Evolutionary conservation across 495 filamentous ascomycete species (phyloP), one percentile per base, ranked within the genome.

Genomic region (Podospora fimiseda): DNA sequence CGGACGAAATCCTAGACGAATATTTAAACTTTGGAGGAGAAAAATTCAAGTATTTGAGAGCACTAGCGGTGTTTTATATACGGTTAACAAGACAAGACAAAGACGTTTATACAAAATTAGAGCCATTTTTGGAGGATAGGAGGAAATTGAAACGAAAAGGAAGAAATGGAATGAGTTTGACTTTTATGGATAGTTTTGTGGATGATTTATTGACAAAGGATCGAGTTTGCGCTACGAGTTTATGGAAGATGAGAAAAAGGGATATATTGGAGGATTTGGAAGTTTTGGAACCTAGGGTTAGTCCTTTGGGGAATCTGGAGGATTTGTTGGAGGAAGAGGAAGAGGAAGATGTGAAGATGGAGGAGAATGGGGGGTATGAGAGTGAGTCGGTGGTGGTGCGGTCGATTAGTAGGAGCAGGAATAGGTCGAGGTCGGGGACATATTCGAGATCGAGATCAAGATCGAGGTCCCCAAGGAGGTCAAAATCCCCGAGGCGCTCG

Each of bases 131-230:
- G 27, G 80, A 82, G 51, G 93, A 99, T 63, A 80, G 79, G 52
- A 75, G 93, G 48, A 99, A 96, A 70, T 59, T 99, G 65, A 80
- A 84, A 66, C 67, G 89, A 50, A 77, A 87, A 50, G 82, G 83
- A 3, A 79, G 87, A 52, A 83, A 82, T 41, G 88, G 90, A 2
- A 84, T 76, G 44, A 75, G 70, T 18, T 66, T 97, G 42, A 90
- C 88, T 38, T 87, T 80, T 64, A 80, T 99, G 75, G 93, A 99
- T 71, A 84, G 89, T 64, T 97, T 99, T 62, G 79, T 97, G 46
- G 93, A 97, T 70, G 88, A 94, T 55, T 70, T 99, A 50, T 72
- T 99, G 50, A 88, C 83, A 0, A 94, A 95, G 71, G 87, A 94
- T 50, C 79, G 93, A 55, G 83, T 95, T 1, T 97, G 91, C 58